Base-by-base conservation (phyloP, 441 rosid genomes). In the Breynia disticha region DNA sequence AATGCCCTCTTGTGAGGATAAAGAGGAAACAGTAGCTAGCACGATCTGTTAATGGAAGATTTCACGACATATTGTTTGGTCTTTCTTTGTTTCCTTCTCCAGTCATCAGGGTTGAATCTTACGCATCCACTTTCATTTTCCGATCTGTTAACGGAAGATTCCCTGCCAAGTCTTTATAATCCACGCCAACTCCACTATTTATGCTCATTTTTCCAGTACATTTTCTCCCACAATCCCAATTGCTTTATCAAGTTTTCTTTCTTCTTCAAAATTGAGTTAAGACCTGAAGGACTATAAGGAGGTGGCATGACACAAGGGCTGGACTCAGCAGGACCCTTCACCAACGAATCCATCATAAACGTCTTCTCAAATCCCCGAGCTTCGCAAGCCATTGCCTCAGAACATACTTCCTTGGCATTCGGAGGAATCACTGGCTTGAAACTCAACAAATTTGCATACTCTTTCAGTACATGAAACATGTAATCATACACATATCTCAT, bases 381-480 rank as follows among this genome's bases (percentile, higher is more conserved):
- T 0, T 63, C 61, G 55, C 96, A 90, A 9, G 76, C 88, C 93
- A 81, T 80, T 13, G 63, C 28, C 62, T 90, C 90, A 1, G 82
- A 57, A 46, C 97, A 87, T 2, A 76, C 54, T 63, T 83, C 81
- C 1, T 52, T 35, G 4, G 78, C 96, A 19, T 66, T 73, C 11
- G 6, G 41, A 0, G 90, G 93, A 22, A 79, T 42, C 17, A 54
- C 65, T 0, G 95, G 90, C 71, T 80, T 80, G 61, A 72, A 86
- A 49, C 45, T 75, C 66, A 90, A 72, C 11, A 90, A 85, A 70
- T 79, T 87, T 0, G 88, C 73, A 61, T 87, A 90, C 54, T 75
- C 83, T 1, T 64, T 79, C 55, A 87, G 61, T 39, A 87, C 78
- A 70, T 90, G 97, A 55, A 77, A 78, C 97, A 90, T 87, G 78